phyloP scores from a whole-genome alignment of 1,139 yeast genomes.

The Yamadazyma blattariae region DNA sequence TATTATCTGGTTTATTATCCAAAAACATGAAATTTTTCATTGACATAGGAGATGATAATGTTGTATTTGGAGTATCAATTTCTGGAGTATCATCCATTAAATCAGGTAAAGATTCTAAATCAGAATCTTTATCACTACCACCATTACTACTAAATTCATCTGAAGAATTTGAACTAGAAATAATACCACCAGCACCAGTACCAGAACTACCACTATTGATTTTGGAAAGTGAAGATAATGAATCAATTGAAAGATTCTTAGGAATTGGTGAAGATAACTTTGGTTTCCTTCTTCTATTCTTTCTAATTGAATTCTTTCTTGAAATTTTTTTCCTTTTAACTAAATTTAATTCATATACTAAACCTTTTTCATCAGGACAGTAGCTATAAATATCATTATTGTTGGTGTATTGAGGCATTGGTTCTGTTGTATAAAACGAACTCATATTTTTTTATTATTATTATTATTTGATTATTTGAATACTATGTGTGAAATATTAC shows the following conservation, averaged over 20 bases:
- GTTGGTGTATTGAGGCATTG: conserved; percentile 21
- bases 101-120: conserved; percentile 39
- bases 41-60: conserved; percentile 15
- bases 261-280: conserved; percentile 4
- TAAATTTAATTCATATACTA: conserved; percentile 3
- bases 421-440: conserved; percentile 14
- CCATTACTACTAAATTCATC: conserved; percentile 6
- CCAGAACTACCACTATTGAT: no score
- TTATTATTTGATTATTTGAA: not conserved
- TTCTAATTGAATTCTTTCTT: conserved; percentile 2
- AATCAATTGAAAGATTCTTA: not conserved
- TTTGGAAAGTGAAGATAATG: conserved; percentile 7
- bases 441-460: not conserved
- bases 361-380: conserved; percentile 12
- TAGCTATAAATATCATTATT: conserved; percentile 24
- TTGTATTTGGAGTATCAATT: conserved; percentile 16
- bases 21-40: conserved; percentile 4
- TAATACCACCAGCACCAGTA: no score
- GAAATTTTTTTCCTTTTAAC: conserved; percentile 16
- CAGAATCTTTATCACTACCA: conserved; percentile 11
- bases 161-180: conserved; percentile 14
- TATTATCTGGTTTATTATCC: not conserved
- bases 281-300: conserved; percentile 6
- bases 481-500: no score
- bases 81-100: conserved; percentile 24